A percentile compares a stretch with the other conserved stretches of the same genome.
These are phyloP conservation scores for Penicillium vulpinum DNA, from an alignment of 2,329 filamentous ascomycete genomes.

Conservation along the genomic window DNA sequence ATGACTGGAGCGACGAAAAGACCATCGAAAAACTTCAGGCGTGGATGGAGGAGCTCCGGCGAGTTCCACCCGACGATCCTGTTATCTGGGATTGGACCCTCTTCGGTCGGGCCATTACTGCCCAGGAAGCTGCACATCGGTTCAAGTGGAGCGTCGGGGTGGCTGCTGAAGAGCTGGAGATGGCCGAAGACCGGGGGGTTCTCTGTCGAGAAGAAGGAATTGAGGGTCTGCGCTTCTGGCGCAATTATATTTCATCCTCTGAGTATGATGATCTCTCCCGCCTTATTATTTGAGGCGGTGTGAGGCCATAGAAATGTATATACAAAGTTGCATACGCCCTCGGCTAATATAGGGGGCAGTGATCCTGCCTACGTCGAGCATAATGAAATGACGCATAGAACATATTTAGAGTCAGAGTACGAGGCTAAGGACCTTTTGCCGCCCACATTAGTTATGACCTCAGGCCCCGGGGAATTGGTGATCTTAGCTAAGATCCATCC, in stretches of 20 bases:
- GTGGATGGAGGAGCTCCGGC: slow-evolving; percentile 76
- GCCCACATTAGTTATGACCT: not conserved
- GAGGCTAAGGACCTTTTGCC: not conserved
- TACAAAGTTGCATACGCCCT: not conserved
- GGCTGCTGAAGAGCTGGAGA: slow-evolving; percentile 90
- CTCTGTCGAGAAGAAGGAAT: slow-evolving; percentile 89
- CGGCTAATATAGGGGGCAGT: not conserved
- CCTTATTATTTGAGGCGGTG: slow-evolving; percentile 1
- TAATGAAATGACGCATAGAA: not conserved
- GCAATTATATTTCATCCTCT: slow-evolving; percentile 58
- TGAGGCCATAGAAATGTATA: not conserved
- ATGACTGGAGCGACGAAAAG: slow-evolving; percentile 85
- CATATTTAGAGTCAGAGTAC: not conserved
- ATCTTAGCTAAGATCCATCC: not conserved
- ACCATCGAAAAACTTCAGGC: slow-evolving; percentile 73
- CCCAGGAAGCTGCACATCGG: slow-evolving; percentile 80
- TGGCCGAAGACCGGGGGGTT: slow-evolving; percentile 88
- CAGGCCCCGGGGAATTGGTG: no score
- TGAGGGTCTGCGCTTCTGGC: slow-evolving; percentile 91
- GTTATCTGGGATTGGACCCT: slow-evolving; percentile 71
- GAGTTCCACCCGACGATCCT: slow-evolving; percentile 63
- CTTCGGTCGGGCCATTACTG: slow-evolving; percentile 84
- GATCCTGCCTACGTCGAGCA: not conserved
- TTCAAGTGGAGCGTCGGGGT: slow-evolving; percentile 98
- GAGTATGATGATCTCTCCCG: slow-evolving; percentile 1